Evolutionary conservation across 768 basidiomycete genomes (phyloP).

Genomic region (Ephemerocybe angulata): DNA sequence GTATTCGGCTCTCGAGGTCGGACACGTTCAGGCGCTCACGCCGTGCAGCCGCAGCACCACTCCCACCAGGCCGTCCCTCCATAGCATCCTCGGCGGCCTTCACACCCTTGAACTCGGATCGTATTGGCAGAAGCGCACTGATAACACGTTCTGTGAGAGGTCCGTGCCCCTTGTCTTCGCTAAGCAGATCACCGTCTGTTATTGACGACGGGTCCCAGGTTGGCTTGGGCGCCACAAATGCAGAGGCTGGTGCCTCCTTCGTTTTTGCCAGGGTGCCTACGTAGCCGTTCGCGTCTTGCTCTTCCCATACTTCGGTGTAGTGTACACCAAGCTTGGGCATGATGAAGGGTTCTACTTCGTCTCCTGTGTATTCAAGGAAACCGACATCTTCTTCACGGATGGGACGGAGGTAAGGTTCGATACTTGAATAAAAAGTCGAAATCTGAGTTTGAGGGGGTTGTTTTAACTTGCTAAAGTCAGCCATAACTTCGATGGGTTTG

Average conservation of each 20-base stretch:
- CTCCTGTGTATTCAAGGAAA: conserved; percentile 85
- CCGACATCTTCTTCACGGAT: conserved; percentile 96
- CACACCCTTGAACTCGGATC: conserved; percentile 67
- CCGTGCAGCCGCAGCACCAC: conserved; percentile 71
- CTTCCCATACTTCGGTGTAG: conserved; percentile 91
- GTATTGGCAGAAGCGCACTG: conserved; percentile 67
- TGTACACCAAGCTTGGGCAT: conserved; percentile 85
- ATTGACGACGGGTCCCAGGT: conserved; percentile 86
- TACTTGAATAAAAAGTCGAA: conserved; percentile 79
- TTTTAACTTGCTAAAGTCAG: conserved; percentile 87
- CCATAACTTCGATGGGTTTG: conserved; percentile 75
- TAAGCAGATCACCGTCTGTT: conserved; percentile 61
- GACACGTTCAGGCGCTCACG: conserved; percentile 74
- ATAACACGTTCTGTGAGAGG: conserved; percentile 83
- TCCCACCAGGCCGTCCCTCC: conserved; percentile 79
- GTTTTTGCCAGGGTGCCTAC: conserved; percentile 26
- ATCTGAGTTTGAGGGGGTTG: conserved; percentile 66
- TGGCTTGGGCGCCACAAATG: conserved; percentile 50
- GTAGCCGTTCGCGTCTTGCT: conserved; percentile 66
- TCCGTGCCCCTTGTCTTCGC: conserved; percentile 80
- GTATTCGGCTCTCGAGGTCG: conserved; percentile 71
- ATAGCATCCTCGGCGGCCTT: conserved; percentile 83
- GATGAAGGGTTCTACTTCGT: conserved; percentile 83
- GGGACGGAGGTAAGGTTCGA: conserved; percentile 86
- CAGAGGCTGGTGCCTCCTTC: conserved; percentile 33